Percentiles rank a stretch among this genome's conserved stretches.
Conservation (phyloP, 2,329 filamentous ascomycete genomes). For the Apiospora aurea region DNA sequence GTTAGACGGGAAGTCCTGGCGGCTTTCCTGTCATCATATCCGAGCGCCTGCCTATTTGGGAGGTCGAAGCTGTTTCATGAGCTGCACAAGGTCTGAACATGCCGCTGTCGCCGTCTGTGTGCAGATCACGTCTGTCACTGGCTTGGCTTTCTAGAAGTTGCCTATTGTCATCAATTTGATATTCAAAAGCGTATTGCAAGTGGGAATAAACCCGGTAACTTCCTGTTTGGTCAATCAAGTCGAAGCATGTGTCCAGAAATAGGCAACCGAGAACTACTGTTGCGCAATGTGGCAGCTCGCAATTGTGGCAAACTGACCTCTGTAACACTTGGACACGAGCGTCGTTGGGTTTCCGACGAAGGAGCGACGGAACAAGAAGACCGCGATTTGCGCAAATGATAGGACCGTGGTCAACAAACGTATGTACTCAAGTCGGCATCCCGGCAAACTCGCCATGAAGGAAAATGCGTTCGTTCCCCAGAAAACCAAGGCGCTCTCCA, state of each 20-base stretch:
- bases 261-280: neutral
- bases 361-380: neutral
- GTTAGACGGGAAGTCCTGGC: slow-evolving; percentile 10
- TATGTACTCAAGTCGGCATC: neutral
- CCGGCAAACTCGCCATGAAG: neutral
- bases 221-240: neutral
- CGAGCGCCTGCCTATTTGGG: slow-evolving; percentile 1
- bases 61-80: slow-evolving; percentile 1
- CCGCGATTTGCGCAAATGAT: neutral
- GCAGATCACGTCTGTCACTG: slow-evolving; percentile 5
- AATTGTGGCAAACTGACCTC: neutral
- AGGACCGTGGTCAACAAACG: neutral
- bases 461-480: neutral
- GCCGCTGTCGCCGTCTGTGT: neutral
- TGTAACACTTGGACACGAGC: neutral
- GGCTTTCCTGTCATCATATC: neutral
- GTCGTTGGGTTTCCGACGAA: neutral
- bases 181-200: neutral
- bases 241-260: no score
- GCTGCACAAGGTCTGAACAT: neutral
- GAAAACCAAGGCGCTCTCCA: neutral
- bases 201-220: neutral
- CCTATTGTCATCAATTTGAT: neutral
- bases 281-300: neutral
- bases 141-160: neutral